Evolutionary conservation across 257 asterid species (phyloP).

Genomic region (Ballota nigra): DNA sequence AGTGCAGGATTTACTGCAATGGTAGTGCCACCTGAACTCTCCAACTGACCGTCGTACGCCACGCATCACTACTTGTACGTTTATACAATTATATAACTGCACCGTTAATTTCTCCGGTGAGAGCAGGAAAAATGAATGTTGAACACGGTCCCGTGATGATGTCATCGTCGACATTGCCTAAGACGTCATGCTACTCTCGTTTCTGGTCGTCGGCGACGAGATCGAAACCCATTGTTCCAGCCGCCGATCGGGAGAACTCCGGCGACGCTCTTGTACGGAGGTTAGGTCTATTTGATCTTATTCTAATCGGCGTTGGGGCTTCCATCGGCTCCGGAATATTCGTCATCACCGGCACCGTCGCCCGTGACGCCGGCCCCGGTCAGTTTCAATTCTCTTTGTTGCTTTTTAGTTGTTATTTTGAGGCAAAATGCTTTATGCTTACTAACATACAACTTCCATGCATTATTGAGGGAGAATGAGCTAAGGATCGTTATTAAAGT

Average conservation of each 20-base stretch:
- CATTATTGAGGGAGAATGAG: background rate
- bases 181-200: slow-evolving; percentile 53
- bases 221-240: slow-evolving; percentile 49
- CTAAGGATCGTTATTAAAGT: background rate
- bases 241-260: slow-evolving; percentile 37
- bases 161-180: slow-evolving; percentile 31
- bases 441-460: background rate
- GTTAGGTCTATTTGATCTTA: slow-evolving; percentile 72
- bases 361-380: slow-evolving; percentile 97
- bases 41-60: background rate
- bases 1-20: background rate
- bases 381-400: slow-evolving; percentile 15
- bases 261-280: slow-evolving; percentile 76
- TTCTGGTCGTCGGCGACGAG: slow-evolving; percentile 80
- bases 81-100: background rate
- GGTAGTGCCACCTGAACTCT: background rate
- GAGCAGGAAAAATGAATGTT: slow-evolving; percentile 12
- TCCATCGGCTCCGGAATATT: slow-evolving; percentile 97
- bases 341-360: slow-evolving; percentile 97
- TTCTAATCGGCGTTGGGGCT: slow-evolving; percentile 88
- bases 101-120: background rate
- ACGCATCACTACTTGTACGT: slow-evolving; percentile 18
- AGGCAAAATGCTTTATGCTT: background rate
- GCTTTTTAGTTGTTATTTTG: background rate
- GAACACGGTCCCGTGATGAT: slow-evolving; percentile 23